phyloP scores from a whole-genome alignment of 352 stramenopile species.

The Discostella stelligera region DNA sequence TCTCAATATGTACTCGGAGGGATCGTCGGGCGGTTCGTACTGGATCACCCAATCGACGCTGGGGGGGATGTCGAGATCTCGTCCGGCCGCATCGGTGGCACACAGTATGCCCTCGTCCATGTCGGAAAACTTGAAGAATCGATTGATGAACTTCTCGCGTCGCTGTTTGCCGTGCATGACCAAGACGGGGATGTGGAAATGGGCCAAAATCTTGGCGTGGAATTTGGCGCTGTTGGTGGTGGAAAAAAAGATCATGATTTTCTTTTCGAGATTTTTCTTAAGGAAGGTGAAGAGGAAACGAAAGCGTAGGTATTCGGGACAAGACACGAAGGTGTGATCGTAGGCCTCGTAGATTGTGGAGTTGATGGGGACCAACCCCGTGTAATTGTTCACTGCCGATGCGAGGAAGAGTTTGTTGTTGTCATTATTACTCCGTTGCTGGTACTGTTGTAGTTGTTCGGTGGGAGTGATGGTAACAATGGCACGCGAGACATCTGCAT shows the following conservation, averaged over 20 bases:
- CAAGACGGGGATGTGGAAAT: slow-evolving; percentile 27
- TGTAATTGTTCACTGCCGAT: slow-evolving; percentile 36
- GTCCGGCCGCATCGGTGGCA: slow-evolving; percentile 28
- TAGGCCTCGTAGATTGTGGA: slow-evolving; percentile 40
- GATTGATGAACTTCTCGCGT: slow-evolving; percentile 32
- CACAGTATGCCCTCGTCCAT: slow-evolving; percentile 33
- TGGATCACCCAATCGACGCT: slow-evolving; percentile 39
- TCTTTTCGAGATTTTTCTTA: slow-evolving; percentile 45
- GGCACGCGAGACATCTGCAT: neutral
- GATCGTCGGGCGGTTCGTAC: slow-evolving; percentile 41
- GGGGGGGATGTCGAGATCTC: slow-evolving; percentile 41
- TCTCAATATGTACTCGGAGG: slow-evolving; percentile 40
- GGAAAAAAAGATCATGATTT: slow-evolving; percentile 43
- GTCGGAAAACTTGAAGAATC: slow-evolving; percentile 42
- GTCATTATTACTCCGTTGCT: neutral
- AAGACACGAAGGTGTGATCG: slow-evolving; percentile 50
- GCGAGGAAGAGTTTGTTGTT: slow-evolving; percentile 25
- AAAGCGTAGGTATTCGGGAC: slow-evolving; percentile 36
- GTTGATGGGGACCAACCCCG: slow-evolving; percentile 34
- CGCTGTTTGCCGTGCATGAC: slow-evolving; percentile 29
- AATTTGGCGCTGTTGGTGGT: slow-evolving; percentile 34
- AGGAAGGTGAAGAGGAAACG: slow-evolving; percentile 47
- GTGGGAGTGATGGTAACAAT: neutral
- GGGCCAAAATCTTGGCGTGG: slow-evolving; percentile 19
- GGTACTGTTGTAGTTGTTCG: neutral